Percentiles rank a stretch among this genome's conserved stretches.
phyloP scores from a whole-genome alignment of 2,329 filamentous ascomycete genomes.

The Epicoccum sorghinum region DNA sequence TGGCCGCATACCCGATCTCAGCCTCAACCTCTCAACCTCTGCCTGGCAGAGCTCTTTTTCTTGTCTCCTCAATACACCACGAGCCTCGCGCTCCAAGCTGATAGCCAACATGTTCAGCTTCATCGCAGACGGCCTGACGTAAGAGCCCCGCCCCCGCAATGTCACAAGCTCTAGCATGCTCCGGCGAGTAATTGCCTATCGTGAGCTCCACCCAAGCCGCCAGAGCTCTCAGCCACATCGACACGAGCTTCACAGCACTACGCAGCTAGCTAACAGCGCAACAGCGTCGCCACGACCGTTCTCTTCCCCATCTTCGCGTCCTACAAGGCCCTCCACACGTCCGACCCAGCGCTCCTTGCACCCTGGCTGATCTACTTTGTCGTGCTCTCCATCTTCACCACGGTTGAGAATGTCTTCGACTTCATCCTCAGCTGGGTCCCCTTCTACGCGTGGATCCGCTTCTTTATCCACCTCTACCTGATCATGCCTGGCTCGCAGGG shows the following conservation, averaged over 20 bases:
- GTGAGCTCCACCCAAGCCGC: constrained; percentile 12
- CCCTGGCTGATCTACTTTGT: constrained; percentile 99
- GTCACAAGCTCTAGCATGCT: constrained; percentile 18
- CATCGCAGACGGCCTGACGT: constrained; percentile 48
- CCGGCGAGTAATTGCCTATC: constrained; percentile 1
- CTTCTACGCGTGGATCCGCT: constrained; percentile 90
- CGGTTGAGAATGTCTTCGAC: constrained; percentile 84
- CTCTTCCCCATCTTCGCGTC: constrained; percentile 96
- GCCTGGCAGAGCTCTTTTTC: too few relatives aligned
- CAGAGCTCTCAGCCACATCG: constrained; percentile 22
- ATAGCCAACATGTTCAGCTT: constrained; percentile 43
- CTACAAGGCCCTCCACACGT: constrained; percentile 95
- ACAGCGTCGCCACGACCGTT: constrained; percentile 68
- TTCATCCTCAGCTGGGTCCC: constrained; percentile 91
- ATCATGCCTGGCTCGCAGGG: constrained; percentile 98
- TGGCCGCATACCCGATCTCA: constrained; percentile 26
- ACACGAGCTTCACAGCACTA: background rate
- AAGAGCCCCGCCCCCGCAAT: constrained; percentile 40
- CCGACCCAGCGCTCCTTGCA: constrained; percentile 84
- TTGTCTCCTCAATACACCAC: too few relatives aligned
- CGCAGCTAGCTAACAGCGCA: constrained; percentile 21
- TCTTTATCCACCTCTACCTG: constrained; percentile 88
- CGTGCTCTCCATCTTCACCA: constrained; percentile 79
- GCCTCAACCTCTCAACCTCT: constrained; percentile 20
- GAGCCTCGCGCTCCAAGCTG: constrained; percentile 8